A percentile compares a stretch with the other conserved stretches of the same genome.
Evolutionary conservation across 2,329 filamentous ascomycete genomes (phyloP).

Genomic region (Pseudogymnoascus pannorum): DNA sequence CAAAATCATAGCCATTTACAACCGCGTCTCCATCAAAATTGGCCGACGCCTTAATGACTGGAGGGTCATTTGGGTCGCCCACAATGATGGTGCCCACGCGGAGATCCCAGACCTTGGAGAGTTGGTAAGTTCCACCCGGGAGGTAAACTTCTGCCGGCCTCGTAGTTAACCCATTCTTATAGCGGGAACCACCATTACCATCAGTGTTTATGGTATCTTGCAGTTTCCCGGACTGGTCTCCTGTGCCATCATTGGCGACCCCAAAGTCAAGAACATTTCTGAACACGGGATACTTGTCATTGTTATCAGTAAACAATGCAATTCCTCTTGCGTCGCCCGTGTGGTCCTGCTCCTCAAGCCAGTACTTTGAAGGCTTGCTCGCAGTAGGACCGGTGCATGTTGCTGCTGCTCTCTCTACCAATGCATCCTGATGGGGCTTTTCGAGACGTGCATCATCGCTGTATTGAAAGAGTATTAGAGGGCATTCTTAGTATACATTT

Average conservation of each 20-base stretch:
- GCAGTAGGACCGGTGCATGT: background rate
- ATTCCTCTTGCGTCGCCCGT: background rate
- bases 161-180: background rate
- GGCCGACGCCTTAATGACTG: slow-evolving; percentile 21
- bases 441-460: background rate
- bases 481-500: background rate
- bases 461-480: background rate
- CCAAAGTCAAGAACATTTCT: background rate
- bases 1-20: slow-evolving; percentile 26
- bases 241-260: slow-evolving; percentile 1
- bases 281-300: background rate
- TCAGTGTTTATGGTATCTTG: background rate
- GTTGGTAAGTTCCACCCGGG: slow-evolving; percentile 6
- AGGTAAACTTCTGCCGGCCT: slow-evolving; percentile 2
- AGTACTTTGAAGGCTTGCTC: slow-evolving; percentile 7
- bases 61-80: slow-evolving; percentile 32
- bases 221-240: background rate
- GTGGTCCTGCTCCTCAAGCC: slow-evolving; percentile 1
- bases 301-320: background rate
- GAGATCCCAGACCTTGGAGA: background rate
- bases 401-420: background rate
- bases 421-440: background rate
- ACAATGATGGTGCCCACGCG: slow-evolving; percentile 30
- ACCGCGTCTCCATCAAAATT: slow-evolving; percentile 19
- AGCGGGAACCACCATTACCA: background rate